Evolutionary conservation across 139 green algal genomes (phyloP).

Genomic region (Chlamydomonas eustigma): DNA sequence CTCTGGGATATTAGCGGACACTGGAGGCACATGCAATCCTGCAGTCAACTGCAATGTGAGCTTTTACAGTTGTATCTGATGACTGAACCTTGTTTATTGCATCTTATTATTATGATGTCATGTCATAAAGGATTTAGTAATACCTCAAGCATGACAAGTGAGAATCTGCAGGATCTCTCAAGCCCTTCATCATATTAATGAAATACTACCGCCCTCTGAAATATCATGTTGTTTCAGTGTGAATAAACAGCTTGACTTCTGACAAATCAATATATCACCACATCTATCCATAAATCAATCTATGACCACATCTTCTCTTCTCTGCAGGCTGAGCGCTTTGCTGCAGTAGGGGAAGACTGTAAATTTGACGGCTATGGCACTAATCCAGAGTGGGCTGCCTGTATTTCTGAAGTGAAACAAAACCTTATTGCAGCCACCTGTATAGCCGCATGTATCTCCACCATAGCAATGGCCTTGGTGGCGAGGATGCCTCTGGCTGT

Average conservation of each 20-base stretch:
- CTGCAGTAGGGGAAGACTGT: slow-evolving; percentile 5
- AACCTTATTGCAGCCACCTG: slow-evolving; percentile 23
- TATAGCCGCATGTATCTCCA: slow-evolving; percentile 8
- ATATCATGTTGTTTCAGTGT: neutral
- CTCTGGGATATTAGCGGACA: slow-evolving; percentile 25
- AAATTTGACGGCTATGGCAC: slow-evolving; percentile 13
- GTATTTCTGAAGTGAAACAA: slow-evolving; percentile 9
- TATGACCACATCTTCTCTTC: neutral
- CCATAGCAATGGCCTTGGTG: slow-evolving; percentile 11
- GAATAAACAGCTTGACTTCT: neutral
- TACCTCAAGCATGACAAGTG: neutral
- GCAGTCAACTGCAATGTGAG: slow-evolving; percentile 20
- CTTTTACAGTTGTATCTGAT: too few species aligned
- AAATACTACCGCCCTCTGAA: too few species aligned
- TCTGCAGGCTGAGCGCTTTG: neutral
- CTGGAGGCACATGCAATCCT: slow-evolving; percentile 41
- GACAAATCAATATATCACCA: neutral
- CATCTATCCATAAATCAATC: neutral
- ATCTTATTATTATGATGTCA: neutral
- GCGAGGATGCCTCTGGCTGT: slow-evolving; percentile 25
- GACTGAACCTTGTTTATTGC: too few species aligned
- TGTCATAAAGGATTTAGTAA: neutral
- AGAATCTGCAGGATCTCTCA: neutral
- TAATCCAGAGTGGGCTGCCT: slow-evolving; percentile 8
- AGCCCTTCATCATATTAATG: neutral